Conservation (phyloP, 78 protist genomes). For the Dictyostelium discoideum region DNA sequence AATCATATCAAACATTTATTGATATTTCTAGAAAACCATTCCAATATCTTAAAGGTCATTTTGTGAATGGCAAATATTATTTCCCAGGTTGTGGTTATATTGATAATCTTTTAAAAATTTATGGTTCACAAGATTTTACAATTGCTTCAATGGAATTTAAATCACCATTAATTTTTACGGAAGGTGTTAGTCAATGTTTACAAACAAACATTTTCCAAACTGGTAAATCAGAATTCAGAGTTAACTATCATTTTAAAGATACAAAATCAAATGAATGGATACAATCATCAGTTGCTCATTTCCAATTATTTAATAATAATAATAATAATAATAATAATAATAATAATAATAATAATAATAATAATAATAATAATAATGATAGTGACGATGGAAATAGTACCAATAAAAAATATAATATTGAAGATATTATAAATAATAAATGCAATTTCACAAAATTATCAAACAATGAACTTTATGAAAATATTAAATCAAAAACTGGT, state of each 20-base stretch:
- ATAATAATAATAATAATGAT: no score
- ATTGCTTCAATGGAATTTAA: background rate
- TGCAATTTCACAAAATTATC: background rate
- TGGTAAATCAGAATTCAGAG: background rate
- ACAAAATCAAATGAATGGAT: background rate
- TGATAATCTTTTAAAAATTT: background rate
- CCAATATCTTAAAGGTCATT: slow-evolving; percentile 30
- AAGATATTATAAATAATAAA: background rate
- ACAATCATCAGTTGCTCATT: background rate
- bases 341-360: no score
- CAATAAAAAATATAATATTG: background rate
- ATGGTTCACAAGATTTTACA: background rate
- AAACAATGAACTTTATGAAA: background rate
- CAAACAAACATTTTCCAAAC: background rate
- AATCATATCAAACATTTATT: slow-evolving; percentile 16
- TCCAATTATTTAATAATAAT: background rate
- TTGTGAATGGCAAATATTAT: background rate
- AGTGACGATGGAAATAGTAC: no score
- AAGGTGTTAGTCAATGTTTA: background rate
- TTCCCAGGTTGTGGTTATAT: slow-evolving; percentile 47
- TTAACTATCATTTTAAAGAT: background rate
- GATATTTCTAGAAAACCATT: background rate
- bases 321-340: background rate
- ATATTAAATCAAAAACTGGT: background rate
- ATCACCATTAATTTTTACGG: background rate